phyloP scores from a whole-genome alignment of 2,329 filamentous ascomycete species.

The Colletotrichum gloeosporioides region DNA sequence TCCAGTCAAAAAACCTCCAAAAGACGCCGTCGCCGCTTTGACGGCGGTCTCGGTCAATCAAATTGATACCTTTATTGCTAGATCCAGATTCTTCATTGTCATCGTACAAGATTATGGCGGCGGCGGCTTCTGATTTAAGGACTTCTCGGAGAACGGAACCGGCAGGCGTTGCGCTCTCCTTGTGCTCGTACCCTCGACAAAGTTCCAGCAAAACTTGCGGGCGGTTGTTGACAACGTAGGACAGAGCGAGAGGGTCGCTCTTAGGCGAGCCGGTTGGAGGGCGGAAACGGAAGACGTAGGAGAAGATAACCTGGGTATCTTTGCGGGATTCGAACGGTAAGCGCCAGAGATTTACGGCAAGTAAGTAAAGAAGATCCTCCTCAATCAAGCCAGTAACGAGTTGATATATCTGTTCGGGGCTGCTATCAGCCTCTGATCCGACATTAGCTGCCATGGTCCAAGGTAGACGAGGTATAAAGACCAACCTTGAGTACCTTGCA shows the following conservation, averaged over 20 bases:
- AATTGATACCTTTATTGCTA: conserved; percentile 75
- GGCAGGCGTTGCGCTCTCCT: conserved; percentile 90
- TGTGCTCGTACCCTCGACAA: conserved; percentile 87
- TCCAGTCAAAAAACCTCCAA: conserved; percentile 97
- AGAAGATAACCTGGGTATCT: conserved; percentile 95
- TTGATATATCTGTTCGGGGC: conserved; percentile 85
- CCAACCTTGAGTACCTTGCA: conserved; percentile 90
- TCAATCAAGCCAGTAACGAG: conserved; percentile 85
- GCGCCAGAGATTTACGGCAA: conserved; percentile 82
- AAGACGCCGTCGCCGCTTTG: conserved; percentile 87
- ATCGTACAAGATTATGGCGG: conserved; percentile 91
- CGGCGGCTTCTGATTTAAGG: conserved; percentile 86
- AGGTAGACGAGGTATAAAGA: background rate
- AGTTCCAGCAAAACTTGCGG: conserved; percentile 88
- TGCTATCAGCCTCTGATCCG: conserved; percentile 77
- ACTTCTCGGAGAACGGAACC: conserved; percentile 90
- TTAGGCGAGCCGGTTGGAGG: conserved; percentile 70
- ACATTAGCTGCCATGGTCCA: conserved; percentile 9
- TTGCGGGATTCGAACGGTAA: conserved; percentile 96
- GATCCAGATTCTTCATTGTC: conserved; percentile 76
- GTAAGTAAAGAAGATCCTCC: conserved; percentile 85
- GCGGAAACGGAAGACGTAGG: conserved; percentile 90
- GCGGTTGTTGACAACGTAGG: conserved; percentile 85
- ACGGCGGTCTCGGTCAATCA: conserved; percentile 76
- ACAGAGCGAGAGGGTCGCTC: conserved; percentile 81